Evolutionary conservation across 257 asterid species (phyloP).

Genomic region (Scutellaria galericulata): DNA sequence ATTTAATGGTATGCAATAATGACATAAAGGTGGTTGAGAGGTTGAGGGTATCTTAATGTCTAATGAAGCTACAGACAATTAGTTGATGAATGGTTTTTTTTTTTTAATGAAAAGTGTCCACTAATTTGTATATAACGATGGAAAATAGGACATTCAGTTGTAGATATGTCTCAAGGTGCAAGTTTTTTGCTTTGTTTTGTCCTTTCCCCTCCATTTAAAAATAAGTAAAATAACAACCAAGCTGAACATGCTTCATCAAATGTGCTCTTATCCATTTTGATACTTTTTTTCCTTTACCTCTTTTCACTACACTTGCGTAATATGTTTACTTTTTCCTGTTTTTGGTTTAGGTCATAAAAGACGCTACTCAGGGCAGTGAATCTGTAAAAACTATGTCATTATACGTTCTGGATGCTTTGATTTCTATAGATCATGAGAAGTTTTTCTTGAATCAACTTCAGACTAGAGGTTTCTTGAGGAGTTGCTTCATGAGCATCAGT

Average conservation of each 20-base stretch:
- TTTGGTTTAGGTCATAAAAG: slow-evolving; percentile 70
- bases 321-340: slow-evolving; percentile 16
- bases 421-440: slow-evolving; percentile 87
- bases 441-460: slow-evolving; percentile 87
- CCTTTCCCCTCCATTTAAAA: neutral
- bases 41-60: neutral
- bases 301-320: neutral
- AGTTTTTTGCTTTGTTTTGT: neutral
- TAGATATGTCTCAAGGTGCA: neutral
- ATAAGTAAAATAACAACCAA: neutral
- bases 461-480: slow-evolving; percentile 87
- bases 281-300: slow-evolving; percentile 6
- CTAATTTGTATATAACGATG: slow-evolving; percentile 3
- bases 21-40: neutral
- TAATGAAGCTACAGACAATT: neutral
- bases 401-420: slow-evolving; percentile 78
- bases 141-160: neutral
- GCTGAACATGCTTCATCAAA: neutral
- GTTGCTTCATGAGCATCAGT: slow-evolving; percentile 75
- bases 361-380: slow-evolving; percentile 91
- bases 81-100: neutral
- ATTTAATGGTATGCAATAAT: neutral
- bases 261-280: slow-evolving; percentile 2
- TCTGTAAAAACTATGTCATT: slow-evolving; percentile 79
- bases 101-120: neutral